Base-by-base conservation (phyloP, 495 filamentous ascomycete genomes). In the Penicillium canescens region DNA sequence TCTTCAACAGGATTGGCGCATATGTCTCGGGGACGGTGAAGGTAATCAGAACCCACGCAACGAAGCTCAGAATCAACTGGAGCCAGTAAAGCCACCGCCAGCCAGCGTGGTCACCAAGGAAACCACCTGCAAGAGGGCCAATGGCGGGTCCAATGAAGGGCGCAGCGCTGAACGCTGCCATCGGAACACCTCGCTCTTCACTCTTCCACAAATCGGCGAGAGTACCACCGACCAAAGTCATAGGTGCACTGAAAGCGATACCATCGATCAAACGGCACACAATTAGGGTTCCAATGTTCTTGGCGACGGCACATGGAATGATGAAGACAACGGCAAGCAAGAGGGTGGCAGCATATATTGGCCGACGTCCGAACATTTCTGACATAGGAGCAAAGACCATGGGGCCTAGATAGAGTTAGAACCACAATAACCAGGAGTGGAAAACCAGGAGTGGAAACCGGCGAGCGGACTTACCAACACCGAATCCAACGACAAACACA, bases 11-110 rank as follows among this genome's bases (percentile, higher is more conserved):
- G 0, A 82, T 86, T 0, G 89, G 88, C 0, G 88, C 83, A 59
- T 90, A 92, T 0, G 89, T 93, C 66, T 92, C 89, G 13, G 88
- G 87, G 4, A 92, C 86, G 26, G 87, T 91, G 71, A 93, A 89
- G 13, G 84, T 86, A 66, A 92, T 88, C 44, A 89, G 54, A 20
- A 85, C 54, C 80, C 85, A 92, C 42, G 85, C 77, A 42, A 84
- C 67, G 37, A 80, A 82, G 42, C 85, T 62, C 31, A 91, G 54
- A 55, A 93, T 93, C 14, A 91, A 70, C 50, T 90, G 87, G 50
- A 92, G 76, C 88, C 88, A 92, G 75, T 92, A 93, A 3, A 93
- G 76, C 90, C 90, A 95, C 52, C 87, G 75, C 90, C 90, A 95
- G 46, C 86, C 87, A 0, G 73, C 71, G 3, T 79, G 79, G 57